Percentiles rank a stretch among this genome's conserved stretches.
These are phyloP conservation scores for Buxus sempervirens DNA, from an alignment of 164 flowering plant species.

Conservation along the genomic window DNA sequence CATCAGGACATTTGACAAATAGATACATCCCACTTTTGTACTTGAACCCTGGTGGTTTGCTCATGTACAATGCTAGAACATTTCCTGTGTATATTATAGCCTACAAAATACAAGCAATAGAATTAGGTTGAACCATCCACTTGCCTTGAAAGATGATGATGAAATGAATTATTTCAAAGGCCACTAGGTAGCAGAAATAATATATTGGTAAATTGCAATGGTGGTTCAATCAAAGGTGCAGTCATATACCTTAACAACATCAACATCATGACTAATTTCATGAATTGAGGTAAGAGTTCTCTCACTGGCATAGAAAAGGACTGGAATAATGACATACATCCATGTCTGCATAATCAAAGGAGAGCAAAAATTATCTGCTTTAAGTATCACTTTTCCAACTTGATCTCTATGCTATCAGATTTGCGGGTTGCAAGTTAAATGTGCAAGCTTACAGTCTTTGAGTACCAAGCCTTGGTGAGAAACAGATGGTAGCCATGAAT, in stretches of 20 bases:
- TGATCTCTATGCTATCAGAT: not conserved
- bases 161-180: not conserved
- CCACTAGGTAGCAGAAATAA: not conserved
- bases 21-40: conserved; percentile 96
- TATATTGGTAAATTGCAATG: not conserved
- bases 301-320: conserved; percentile 57
- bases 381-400: conserved; percentile 3
- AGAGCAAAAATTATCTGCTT: not conserved
- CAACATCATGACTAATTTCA: conserved; percentile 41
- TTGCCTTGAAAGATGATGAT: not conserved
- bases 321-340: conserved; percentile 76
- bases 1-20: conserved; percentile 80
- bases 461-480: conserved; percentile 51
- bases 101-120: conserved; percentile 35
- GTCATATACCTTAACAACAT: conserved; percentile 55
- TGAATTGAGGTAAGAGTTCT: conserved; percentile 35
- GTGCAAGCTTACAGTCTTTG: conserved; percentile 61
- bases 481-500: conserved; percentile 64
- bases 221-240: not conserved
- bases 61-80: conserved; percentile 80
- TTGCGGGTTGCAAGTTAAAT: not conserved
- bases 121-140: conserved; percentile 10
- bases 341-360: conserved; percentile 78
- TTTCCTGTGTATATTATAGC: conserved; percentile 78
- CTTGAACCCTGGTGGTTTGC: conserved; percentile 79